A percentile compares a stretch with the other conserved stretches of the same genome.
Conservation (phyloP, 2,329 filamentous ascomycete species). For the Esteya vermicola region DNA sequence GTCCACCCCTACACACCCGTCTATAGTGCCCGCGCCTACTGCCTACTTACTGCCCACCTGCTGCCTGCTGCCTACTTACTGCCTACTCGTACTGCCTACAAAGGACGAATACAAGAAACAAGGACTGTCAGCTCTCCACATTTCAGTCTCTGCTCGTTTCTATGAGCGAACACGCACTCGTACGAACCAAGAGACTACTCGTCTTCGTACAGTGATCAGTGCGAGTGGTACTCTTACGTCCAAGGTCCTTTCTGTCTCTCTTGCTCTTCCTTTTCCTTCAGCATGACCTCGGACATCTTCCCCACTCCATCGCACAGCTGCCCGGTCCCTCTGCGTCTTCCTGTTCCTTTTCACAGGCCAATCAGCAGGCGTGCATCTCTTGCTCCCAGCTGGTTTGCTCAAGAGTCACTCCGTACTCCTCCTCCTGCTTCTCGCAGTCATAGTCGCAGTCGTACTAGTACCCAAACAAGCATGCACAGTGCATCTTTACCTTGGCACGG, state of each 20-base stretch:
- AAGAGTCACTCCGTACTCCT: too few species aligned
- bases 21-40: constrained; percentile 4
- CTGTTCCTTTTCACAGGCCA: background rate
- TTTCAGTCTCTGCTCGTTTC: background rate
- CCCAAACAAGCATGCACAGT: constrained; percentile 4
- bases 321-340: background rate
- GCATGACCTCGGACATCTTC: background rate
- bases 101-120: too few species aligned
- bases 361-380: background rate
- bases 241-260: background rate
- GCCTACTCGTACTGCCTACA: too few species aligned
- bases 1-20: constrained; percentile 4
- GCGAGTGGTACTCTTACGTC: background rate
- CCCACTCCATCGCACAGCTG: background rate
- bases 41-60: background rate
- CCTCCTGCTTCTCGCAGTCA: too few species aligned
- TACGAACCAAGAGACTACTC: too few species aligned
- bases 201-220: too few species aligned
- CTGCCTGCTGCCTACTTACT: too few species aligned
- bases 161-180: too few species aligned
- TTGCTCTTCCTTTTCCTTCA: background rate
- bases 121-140: background rate
- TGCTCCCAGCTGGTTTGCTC: too few species aligned
- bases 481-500: background rate
- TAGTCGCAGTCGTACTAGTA: too few species aligned